phyloP scores from a whole-genome alignment of 768 basidiomycete genomes.

The Serendipita sp. region DNA sequence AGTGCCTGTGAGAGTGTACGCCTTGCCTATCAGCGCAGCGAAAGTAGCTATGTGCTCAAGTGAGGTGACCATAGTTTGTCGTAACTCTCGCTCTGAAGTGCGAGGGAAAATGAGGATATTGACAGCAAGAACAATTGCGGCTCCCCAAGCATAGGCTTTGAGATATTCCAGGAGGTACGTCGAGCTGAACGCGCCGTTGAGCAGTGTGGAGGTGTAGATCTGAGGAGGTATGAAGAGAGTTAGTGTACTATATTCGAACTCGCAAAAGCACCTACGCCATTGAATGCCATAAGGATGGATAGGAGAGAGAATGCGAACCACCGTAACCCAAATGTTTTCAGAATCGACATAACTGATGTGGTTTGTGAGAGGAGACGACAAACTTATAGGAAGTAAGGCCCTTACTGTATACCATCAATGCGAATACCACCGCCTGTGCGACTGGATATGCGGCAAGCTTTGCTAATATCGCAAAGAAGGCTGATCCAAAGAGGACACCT shows the following conservation, averaged over 20 bases:
- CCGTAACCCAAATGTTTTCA: constrained; percentile 15
- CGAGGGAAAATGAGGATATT: constrained; percentile 17
- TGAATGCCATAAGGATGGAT: constrained; percentile 17
- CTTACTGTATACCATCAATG: constrained; percentile 15
- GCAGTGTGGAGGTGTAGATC: constrained; percentile 13
- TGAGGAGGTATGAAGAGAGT: neutral
- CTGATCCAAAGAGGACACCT: constrained; percentile 13
- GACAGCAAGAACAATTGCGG: constrained; percentile 17
- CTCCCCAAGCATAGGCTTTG: constrained; percentile 17
- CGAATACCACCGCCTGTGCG: constrained; percentile 19
- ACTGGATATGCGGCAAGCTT: constrained; percentile 16
- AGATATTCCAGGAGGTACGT: constrained; percentile 17
- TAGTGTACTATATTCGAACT: too few relatives aligned
- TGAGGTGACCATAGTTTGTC: constrained; percentile 15
- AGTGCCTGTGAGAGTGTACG: constrained; percentile 16
- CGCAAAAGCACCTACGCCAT: constrained; percentile 8
- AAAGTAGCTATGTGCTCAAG: constrained; percentile 16
- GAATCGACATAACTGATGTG: constrained; percentile 12
- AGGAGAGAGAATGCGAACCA: constrained; percentile 18
- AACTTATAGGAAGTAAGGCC: neutral
- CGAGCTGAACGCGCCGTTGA: constrained; percentile 10
- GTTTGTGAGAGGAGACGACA: neutral
- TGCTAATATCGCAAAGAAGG: constrained; percentile 19
- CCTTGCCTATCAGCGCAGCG: constrained; percentile 9
- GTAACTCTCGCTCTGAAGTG: constrained; percentile 17